A percentile compares a stretch with the other conserved stretches of the same genome.
Evolutionary conservation across 164 flowering plant species (phyloP).

Genomic region (Piper betle): DNA sequence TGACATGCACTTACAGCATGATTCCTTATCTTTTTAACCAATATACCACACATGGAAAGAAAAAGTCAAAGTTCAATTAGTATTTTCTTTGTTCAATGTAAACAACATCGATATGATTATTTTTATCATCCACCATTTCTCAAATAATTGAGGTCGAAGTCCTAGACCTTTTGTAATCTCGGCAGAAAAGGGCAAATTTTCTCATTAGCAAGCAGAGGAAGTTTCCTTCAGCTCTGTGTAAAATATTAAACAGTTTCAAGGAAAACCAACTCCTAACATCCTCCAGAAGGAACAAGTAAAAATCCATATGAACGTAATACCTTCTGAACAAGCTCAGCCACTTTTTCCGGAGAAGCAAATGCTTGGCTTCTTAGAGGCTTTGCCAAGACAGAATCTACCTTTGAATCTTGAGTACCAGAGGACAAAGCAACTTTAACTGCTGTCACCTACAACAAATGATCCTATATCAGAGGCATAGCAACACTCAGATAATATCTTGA

Average conservation of each 20-base stretch:
- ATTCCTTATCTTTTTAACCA: no score
- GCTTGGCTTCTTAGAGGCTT: conserved; percentile 91
- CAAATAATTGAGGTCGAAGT: no score
- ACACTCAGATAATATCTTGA: neutral
- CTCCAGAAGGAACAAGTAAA: neutral
- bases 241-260: neutral
- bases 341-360: conserved; percentile 90
- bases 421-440: conserved; percentile 89
- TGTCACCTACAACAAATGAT: conserved; percentile 42
- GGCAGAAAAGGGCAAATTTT: neutral
- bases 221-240: neutral
- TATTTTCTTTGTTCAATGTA: no score
- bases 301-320: conserved; percentile 17
- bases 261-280: neutral
- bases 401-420: conserved; percentile 56
- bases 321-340: conserved; percentile 87
- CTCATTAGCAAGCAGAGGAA: no score
- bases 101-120: no score
- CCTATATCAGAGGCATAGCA: neutral
- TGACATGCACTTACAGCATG: no score
- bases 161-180: neutral
- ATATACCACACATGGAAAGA: no score
- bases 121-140: no score
- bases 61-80: no score
- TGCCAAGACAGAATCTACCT: conserved; percentile 39